These are phyloP conservation scores for Aspergillus ostianus DNA, from an alignment of 495 filamentous ascomycete genomes.

Conservation along the genomic window DNA sequence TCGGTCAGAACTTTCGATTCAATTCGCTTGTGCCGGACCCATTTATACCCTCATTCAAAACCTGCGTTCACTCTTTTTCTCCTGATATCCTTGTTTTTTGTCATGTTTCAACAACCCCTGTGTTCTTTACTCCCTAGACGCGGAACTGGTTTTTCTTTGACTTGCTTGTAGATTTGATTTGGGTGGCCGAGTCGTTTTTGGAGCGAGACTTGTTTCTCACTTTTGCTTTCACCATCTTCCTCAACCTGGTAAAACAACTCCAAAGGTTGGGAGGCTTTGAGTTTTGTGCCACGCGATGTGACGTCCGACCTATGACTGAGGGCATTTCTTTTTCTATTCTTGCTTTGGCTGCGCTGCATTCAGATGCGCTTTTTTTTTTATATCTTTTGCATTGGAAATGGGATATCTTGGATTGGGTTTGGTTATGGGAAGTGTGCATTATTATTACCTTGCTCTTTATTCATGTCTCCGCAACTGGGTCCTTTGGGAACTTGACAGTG, in stretches of 20 bases:
- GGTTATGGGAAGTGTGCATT: slow-evolving; percentile 12
- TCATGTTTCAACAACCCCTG: slow-evolving; percentile 2
- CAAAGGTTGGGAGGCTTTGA: not conserved
- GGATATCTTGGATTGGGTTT: slow-evolving; percentile 14
- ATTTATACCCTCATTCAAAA: slow-evolving; percentile 2
- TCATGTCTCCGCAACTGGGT: not conserved
- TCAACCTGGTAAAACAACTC: not conserved
- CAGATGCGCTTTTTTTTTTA: slow-evolving; percentile 4
- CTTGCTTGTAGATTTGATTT: slow-evolving; percentile 20
- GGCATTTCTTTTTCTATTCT: slow-evolving; percentile 6
- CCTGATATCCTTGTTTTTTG: slow-evolving; percentile 8
- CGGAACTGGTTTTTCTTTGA: slow-evolving; percentile 8
- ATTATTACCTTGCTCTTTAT: slow-evolving; percentile 2
- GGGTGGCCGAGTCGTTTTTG: slow-evolving; percentile 15
- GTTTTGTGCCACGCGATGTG: not conserved
- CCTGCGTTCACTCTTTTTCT: not conserved
- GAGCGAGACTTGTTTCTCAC: slow-evolving; percentile 10
- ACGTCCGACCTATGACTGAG: slow-evolving; percentile 9
- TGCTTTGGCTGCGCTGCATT: slow-evolving; percentile 5
- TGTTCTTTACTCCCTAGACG: slow-evolving; percentile 14
- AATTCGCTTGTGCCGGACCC: not conserved
- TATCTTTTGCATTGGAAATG: slow-evolving; percentile 17
- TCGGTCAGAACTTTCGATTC: not conserved
- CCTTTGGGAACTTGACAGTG: slow-evolving; percentile 2
- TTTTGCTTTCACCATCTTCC: slow-evolving; percentile 3